phyloP scores from a whole-genome alignment of 371 early-diverging fungal genomes.

The Coemansia sp. region DNA sequence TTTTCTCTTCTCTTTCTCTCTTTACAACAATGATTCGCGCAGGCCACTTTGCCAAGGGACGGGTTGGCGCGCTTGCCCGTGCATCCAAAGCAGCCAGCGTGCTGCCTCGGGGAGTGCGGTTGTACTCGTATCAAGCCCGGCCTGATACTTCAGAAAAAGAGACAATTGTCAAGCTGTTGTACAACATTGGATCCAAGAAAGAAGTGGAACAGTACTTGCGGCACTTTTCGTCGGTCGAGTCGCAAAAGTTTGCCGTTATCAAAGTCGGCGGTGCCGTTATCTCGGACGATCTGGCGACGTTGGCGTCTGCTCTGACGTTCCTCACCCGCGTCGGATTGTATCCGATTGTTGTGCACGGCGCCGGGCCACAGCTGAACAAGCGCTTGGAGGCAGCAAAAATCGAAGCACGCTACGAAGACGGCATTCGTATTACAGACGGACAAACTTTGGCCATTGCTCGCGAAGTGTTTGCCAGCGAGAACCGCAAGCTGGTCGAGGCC shows the following conservation, averaged over 20 bases:
- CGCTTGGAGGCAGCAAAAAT: slow-evolving; percentile 83
- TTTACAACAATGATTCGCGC: slow-evolving; percentile 33
- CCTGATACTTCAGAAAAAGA: slow-evolving; percentile 65
- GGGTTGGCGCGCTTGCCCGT: slow-evolving; percentile 9
- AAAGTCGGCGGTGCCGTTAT: slow-evolving; percentile 98
- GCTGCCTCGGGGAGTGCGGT: slow-evolving; percentile 11
- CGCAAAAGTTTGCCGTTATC: slow-evolving; percentile 98
- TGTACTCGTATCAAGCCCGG: slow-evolving; percentile 25
- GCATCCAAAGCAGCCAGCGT: slow-evolving; percentile 1
- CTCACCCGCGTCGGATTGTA: slow-evolving; percentile 94
- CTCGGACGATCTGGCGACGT: slow-evolving; percentile 89
- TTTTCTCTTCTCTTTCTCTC: slow-evolving; percentile 1
- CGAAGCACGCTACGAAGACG: slow-evolving; percentile 90
- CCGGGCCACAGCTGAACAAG: slow-evolving; percentile 92
- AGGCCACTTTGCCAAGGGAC: slow-evolving; percentile 26
- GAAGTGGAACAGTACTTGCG: slow-evolving; percentile 96
- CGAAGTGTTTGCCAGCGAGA: slow-evolving; percentile 86
- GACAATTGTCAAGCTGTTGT: slow-evolving; percentile 92
- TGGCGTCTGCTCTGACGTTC: slow-evolving; percentile 92
- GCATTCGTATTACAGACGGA: slow-evolving; percentile 93
- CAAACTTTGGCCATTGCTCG: slow-evolving; percentile 89
- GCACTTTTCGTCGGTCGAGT: slow-evolving; percentile 92
- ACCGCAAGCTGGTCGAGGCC: slow-evolving; percentile 92
- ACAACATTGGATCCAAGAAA: slow-evolving; percentile 96
- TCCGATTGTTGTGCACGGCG: slow-evolving; percentile 97